These are phyloP conservation scores for Globisporangium lucens DNA, from an alignment of 352 stramenopile genomes.

Conservation along the genomic window DNA sequence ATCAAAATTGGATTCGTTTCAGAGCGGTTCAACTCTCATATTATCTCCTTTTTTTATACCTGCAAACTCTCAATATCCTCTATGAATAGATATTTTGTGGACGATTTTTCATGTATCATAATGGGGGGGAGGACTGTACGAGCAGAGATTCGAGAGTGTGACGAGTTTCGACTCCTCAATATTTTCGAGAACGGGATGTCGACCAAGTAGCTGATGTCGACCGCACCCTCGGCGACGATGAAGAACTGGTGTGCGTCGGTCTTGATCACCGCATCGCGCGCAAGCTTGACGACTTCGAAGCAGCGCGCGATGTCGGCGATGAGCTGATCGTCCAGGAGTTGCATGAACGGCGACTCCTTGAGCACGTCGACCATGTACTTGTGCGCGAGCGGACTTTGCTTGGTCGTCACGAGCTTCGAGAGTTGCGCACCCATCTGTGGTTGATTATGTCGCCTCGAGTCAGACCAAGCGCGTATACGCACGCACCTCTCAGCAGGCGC, in stretches of 20 bases:
- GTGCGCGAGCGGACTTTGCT: conserved; percentile 13
- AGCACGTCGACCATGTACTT: conserved; percentile 40
- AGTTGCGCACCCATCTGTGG: conserved; percentile 14
- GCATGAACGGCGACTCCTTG: conserved; percentile 59
- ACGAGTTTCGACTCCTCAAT: conserved; percentile 57
- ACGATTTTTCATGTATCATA: too few species aligned
- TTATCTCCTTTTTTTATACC: too few species aligned
- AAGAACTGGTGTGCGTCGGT: conserved; percentile 52
- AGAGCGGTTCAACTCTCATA: too few species aligned
- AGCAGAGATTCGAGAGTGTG: conserved; percentile 64
- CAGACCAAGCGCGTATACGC: not conserved
- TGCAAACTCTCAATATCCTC: too few species aligned
- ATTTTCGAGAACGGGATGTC: conserved; percentile 60
- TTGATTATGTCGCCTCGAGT: not conserved
- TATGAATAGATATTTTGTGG: too few species aligned
- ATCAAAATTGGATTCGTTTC: too few species aligned
- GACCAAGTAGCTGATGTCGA: conserved; percentile 61
- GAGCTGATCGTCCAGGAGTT: conserved; percentile 56
- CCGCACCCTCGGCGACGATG: conserved; percentile 49
- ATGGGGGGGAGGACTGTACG: too few species aligned
- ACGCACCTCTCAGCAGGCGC: not conserved
- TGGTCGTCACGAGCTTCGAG: conserved; percentile 13
- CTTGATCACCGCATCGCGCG: conserved; percentile 43
- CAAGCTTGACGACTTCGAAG: conserved; percentile 49
- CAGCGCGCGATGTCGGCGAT: conserved; percentile 52